Base-by-base conservation (phyloP, 2,329 filamentous ascomycete genomes). In the Colletotrichum brevisporum region DNA sequence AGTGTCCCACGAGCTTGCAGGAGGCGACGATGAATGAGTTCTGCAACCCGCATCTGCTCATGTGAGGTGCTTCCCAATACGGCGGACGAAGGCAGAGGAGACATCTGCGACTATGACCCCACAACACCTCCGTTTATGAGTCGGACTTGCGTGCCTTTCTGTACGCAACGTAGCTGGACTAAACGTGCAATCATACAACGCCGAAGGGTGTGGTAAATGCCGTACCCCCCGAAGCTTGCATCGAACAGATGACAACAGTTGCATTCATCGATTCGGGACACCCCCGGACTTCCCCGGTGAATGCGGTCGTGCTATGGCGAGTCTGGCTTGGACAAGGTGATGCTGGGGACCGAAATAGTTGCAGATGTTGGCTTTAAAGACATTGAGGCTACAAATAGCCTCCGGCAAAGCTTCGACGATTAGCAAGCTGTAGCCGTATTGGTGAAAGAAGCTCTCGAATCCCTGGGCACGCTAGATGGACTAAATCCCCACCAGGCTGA, bases 91-190 rank as follows among this genome's bases (percentile, higher is more conserved):
- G n/a, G 76, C 31, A 36, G 8, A 84, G 0, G 72, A 27, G 0
- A 71, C 78, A 12, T 78, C 80, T 78, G 83, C 82, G 36, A 82
- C 76, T 3, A 82, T 58, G 10, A 83, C 80, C 81, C 80, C 83
- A 65, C 75, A 79, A 52, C 77, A 79, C 39, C 60, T 73, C 76
- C 80, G 24, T 10, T 36, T 36, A 12, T 36, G 31, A 12, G 9
- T 1, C 4, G 5, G 5, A n/a, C 2, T 31, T 6, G 6, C 50
- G 6, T 43, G 74, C 78, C 74, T 80, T 80, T 48, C 75, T 79
- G 59, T 76, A 78, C 1, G 73, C 50, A 13, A 77, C 59, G 31
- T 8, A 75, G 76, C 56, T 81, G 74, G 4, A 72, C 48, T 1
- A 80, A 47, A 51, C 80, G 78, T 6, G 66, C 68, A 2, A 73